Evolutionary conservation across 2,329 filamentous ascomycete species (phyloP), one percentile per base, ranked within the genome.

Genomic region (Cladophialophora exuberans): DNA sequence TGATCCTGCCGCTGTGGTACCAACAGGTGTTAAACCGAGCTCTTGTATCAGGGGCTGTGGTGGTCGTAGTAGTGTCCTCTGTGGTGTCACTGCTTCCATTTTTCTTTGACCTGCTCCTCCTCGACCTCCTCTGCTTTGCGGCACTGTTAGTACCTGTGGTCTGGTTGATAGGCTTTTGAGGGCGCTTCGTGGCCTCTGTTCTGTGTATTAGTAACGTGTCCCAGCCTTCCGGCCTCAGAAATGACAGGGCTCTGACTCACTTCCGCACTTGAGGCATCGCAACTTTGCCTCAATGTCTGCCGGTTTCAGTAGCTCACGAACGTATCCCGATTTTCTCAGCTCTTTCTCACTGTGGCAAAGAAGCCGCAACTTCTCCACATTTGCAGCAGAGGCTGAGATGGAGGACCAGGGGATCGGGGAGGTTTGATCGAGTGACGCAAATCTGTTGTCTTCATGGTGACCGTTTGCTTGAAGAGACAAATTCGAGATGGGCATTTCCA

Each of bases 281-380:
- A 47, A 55, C 18, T 64, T 64, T n/a, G 36, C 22, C 43, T 57
- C 54, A n/a, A 62, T 52, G 30, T 63, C 39, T 2, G 7, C 15
- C 7, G n/a, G 26, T 2, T 51, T 45, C 10, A 64, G 56, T 13
- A 54, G 56, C 17, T 63, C 38, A 17, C 51, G 20, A 2, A 62
- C 43, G 44, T 64, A 64, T 10, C 59, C 56, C 49, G 20, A 44
- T 4, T 48, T 47, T 25, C 39, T 23, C 39, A 64, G 31, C 30
- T 38, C 47, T 28, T 47, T 36, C 30, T 35, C 28, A 9, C 35
- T 56, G 23, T 58, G 35, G 31, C 58, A 56, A 13, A 64, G 46
- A 1, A 56, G 44, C 17, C 51, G 59, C 28, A 64, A 31, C 22
- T 49, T 49, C 23, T 56, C 47, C 20, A 63, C 11, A 17, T 52